A percentile compares a stretch with the other conserved stretches of the same genome.
These are phyloP conservation scores for Pyrenochaeta sp. DNA, from an alignment of 2,329 filamentous ascomycete genomes.

Conservation along the genomic window DNA sequence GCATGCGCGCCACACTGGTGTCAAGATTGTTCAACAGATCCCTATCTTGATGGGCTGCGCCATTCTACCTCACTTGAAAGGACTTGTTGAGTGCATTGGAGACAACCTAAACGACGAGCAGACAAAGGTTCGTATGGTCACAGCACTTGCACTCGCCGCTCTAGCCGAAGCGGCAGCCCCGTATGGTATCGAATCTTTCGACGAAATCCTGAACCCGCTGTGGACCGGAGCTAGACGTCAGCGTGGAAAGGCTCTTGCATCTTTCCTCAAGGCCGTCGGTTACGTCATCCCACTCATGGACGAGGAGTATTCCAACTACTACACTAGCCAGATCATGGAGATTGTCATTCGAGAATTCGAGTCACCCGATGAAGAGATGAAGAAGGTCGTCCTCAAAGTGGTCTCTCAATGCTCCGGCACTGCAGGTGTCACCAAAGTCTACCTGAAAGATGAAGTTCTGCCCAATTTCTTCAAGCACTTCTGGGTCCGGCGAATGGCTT, in stretches of 20 bases:
- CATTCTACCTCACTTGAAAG: conserved; percentile 92
- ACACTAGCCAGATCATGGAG: conserved; percentile 98
- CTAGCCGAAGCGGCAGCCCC: conserved; percentile 95
- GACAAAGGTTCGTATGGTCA: conserved; percentile 96
- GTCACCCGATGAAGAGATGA: conserved; percentile 99
- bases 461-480: conserved; percentile 99
- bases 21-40: conserved; percentile 99
- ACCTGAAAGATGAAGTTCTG: conserved; percentile 93
- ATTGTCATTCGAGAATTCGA: conserved; percentile 95
- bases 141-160: conserved; percentile 91
- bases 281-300: conserved; percentile 99
- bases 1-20: conserved; percentile 96
- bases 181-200: conserved; percentile 98
- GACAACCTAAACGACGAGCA: conserved; percentile 97
- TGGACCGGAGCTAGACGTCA: conserved; percentile 98
- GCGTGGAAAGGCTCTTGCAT: conserved; percentile 92
- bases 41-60: conserved; percentile 99
- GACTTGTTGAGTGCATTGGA: conserved; percentile 93
- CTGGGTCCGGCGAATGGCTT: conserved; percentile 95
- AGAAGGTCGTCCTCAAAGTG: conserved; percentile 98
- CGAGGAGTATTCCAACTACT: conserved; percentile 99
- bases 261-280: conserved; percentile 95
- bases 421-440: conserved; percentile 91
- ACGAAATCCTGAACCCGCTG: conserved; percentile 94
- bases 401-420: conserved; percentile 95